A percentile compares a stretch with the other conserved stretches of the same genome.
Conservation (phyloP, 2,329 filamentous ascomycete species). For the Elsinoe australis region DNA sequence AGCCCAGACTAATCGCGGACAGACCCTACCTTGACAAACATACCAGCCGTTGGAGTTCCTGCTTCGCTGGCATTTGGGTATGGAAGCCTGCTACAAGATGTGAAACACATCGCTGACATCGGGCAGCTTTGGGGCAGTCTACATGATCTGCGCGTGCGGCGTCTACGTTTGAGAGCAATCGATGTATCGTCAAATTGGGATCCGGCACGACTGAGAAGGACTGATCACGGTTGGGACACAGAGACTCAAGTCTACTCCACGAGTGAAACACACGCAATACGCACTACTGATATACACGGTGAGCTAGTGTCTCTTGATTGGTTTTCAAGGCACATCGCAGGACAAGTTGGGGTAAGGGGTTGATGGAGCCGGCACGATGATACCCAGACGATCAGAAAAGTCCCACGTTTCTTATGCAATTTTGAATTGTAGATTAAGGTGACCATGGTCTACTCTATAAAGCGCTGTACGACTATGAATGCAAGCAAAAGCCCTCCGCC, state of each 20-base stretch:
- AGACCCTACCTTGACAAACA: constrained; percentile 76
- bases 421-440: neutral
- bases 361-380: neutral
- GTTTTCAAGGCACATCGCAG: no score
- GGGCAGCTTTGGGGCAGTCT: constrained; percentile 79
- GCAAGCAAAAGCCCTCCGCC: constrained; percentile 18
- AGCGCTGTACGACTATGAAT: constrained; percentile 18
- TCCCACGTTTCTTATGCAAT: no score
- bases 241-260: neutral
- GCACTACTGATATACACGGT: no score
- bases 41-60: constrained; percentile 72
- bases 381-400: no score
- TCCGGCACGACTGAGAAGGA: neutral
- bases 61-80: constrained; percentile 88
- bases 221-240: neutral
- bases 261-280: no score
- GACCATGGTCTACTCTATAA: constrained; percentile 1
- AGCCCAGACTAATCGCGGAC: constrained; percentile 4
- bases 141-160: constrained; percentile 97
- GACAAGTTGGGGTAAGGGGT: no score
- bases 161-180: constrained; percentile 71
- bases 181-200: neutral
- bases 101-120: neutral
- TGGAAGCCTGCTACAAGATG: constrained; percentile 32
- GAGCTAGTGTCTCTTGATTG: no score